Conservation (phyloP, 1,284 basidiomycete species). For the Ustilago shanxiensis region DNA sequence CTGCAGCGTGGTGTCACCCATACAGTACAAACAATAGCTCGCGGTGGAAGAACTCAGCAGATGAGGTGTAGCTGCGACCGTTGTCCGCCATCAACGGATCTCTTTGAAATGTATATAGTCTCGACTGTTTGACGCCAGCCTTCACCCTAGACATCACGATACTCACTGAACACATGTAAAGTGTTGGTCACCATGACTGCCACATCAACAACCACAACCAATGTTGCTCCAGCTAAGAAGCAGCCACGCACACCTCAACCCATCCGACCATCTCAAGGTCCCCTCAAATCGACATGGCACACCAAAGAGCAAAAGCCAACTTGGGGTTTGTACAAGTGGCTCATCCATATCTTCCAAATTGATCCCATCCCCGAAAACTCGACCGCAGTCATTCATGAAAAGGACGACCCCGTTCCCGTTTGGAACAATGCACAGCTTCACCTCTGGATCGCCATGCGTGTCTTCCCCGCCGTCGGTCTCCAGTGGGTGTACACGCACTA, state of each 20-base stretch:
- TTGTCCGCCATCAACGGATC: too few species aligned
- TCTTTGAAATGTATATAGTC: conserved; percentile 1
- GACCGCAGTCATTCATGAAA: conserved; percentile 32
- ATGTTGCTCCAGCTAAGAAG: conserved; percentile 18
- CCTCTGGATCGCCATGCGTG: conserved; percentile 46
- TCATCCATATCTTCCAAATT: conserved; percentile 29
- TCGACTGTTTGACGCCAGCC: too few species aligned
- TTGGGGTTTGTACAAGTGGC: conserved; percentile 31
- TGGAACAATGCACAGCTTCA: conserved; percentile 54
- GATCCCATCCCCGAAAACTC: conserved; percentile 38
- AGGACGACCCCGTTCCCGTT: conserved; percentile 47
- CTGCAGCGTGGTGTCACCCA: too few species aligned
- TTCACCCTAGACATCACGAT: too few species aligned
- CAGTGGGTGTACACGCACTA: conserved; percentile 49
- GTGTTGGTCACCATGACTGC: conserved; percentile 24
- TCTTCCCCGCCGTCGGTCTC: conserved; percentile 46
- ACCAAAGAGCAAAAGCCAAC: conserved; percentile 11
- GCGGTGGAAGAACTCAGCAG: too few species aligned
- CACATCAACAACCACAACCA: conserved; percentile 19
- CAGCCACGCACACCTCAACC: conserved; percentile 28
- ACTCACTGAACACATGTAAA: not conserved
- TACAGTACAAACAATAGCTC: too few species aligned
- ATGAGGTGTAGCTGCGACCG: not conserved
- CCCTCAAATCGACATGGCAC: conserved; percentile 51
- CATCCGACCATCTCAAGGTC: conserved; percentile 43